These are phyloP conservation scores for Arthroderma sp. DNA, from an alignment of 2,329 filamentous ascomycete species.

Conservation along the genomic window DNA sequence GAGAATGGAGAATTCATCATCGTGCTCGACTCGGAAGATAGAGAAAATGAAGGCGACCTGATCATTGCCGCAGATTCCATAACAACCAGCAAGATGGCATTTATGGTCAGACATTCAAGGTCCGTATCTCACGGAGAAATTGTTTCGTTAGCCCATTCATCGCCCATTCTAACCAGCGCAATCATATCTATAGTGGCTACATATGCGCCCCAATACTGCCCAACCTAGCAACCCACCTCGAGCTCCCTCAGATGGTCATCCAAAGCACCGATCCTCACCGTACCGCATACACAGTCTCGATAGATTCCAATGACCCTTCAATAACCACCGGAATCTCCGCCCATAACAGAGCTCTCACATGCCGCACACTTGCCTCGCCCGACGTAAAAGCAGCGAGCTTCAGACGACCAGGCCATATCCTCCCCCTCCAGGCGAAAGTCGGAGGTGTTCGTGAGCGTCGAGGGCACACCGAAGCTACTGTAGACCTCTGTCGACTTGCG, in stretches of 20 bases:
- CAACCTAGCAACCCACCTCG: conserved; percentile 55
- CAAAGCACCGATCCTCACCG: conserved; percentile 67
- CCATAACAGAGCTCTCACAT: conserved; percentile 72
- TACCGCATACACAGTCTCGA: conserved; percentile 84
- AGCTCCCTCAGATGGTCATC: conserved; percentile 83
- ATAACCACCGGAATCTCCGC: conserved; percentile 86
- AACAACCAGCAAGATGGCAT: conserved; percentile 84
- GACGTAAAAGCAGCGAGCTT: conserved; percentile 49
- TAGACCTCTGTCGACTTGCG: conserved; percentile 78
- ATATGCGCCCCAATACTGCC: conserved; percentile 77
- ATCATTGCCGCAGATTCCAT: conserved; percentile 82
- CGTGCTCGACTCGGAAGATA: conserved; percentile 79
- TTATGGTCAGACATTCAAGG: conserved; percentile 81
- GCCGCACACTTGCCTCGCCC: conserved; percentile 61
- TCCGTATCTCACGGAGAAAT: conserved; percentile 14
- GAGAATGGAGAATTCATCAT: conserved; percentile 84
- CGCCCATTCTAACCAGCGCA: neutral
- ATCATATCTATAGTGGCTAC: conserved; percentile 48
- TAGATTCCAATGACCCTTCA: conserved; percentile 62
- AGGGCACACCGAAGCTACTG: conserved; percentile 87
- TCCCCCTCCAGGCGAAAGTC: conserved; percentile 65
- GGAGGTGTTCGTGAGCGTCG: conserved; percentile 69
- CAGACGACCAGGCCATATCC: conserved; percentile 75
- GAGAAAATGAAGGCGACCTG: conserved; percentile 96
- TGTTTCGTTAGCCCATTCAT: neutral